Evolutionary conservation across 73 alveolate genomes (phyloP).

Genomic region (Paramecium primaurelia): DNA sequence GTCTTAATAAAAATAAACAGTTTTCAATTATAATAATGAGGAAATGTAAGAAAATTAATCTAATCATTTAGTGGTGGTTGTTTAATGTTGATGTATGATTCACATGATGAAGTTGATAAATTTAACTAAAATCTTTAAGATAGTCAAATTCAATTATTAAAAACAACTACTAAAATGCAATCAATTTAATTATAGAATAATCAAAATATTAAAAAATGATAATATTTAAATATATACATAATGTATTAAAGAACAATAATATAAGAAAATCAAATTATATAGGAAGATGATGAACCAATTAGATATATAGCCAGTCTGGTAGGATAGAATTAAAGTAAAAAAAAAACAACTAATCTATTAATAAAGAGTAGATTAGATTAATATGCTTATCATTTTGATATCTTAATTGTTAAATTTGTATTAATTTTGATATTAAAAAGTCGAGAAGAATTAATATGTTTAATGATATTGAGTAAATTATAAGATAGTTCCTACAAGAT

Average conservation of each 20-base stretch:
- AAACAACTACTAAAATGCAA: not conserved
- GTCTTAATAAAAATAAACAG: constrained; percentile 12
- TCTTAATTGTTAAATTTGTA: not conserved
- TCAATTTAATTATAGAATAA: not conserved
- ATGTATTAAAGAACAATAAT: constrained; percentile 4
- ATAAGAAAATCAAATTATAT: not conserved
- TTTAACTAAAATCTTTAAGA: not conserved
- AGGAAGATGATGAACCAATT: not conserved
- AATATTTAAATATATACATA: not conserved
- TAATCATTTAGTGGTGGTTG: not conserved
- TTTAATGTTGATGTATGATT: constrained; percentile 36
- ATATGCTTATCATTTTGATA: not conserved
- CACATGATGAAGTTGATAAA: constrained; percentile 36
- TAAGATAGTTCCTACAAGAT: not conserved
- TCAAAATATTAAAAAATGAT: not conserved
- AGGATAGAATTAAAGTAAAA: not conserved
- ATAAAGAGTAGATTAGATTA: not conserved
- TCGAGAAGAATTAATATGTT: not conserved
- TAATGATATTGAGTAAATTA: not conserved
- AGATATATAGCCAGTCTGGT: not conserved
- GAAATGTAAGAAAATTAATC: not conserved
- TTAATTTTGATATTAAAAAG: not conserved
- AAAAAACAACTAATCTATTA: not conserved
- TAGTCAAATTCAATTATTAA: not conserved
- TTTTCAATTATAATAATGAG: not conserved